Evolutionary conservation across 176 grass and related monocot species (phyloP).

Genomic region (Neostapfia colusana): DNA sequence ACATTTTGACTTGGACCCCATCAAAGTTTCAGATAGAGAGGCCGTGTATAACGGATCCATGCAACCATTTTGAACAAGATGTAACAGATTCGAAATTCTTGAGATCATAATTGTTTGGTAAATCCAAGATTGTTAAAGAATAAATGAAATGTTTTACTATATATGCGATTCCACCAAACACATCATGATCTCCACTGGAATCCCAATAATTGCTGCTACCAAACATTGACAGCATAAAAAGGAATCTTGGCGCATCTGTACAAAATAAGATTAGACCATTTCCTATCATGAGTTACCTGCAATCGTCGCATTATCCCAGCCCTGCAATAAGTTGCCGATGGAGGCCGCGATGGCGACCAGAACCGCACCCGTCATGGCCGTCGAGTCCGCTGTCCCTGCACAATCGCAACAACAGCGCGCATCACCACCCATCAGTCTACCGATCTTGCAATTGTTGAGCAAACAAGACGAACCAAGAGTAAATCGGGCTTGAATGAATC

Average conservation of each 20-base stretch:
- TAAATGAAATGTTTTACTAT: conserved; percentile 10
- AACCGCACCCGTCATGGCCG: conserved; percentile 71
- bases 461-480: not conserved
- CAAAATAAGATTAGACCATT: conserved; percentile 20
- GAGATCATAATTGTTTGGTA: not conserved
- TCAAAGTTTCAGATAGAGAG: not conserved
- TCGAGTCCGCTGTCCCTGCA: conserved; percentile 42
- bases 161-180: conserved; percentile 32
- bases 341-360: conserved; percentile 81
- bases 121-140: not conserved
- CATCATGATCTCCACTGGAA: conserved; percentile 42
- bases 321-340: conserved; percentile 79
- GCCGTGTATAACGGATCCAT: not conserved
- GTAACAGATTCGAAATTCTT: conserved; percentile 2
- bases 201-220: conserved; percentile 56
- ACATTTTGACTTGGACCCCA: conserved; percentile 3
- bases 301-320: conserved; percentile 93
- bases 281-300: conserved; percentile 52
- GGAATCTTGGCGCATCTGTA: conserved; percentile 2
- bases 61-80: not conserved
- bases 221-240: conserved; percentile 38
- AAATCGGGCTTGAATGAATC: not conserved
- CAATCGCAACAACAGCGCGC: not conserved
- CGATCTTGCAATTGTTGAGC: not conserved
- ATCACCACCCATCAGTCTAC: not conserved